Evolutionary conservation across 176 grass and related monocot species (phyloP).

Genomic region (Puccinellia tenuiflora): DNA sequence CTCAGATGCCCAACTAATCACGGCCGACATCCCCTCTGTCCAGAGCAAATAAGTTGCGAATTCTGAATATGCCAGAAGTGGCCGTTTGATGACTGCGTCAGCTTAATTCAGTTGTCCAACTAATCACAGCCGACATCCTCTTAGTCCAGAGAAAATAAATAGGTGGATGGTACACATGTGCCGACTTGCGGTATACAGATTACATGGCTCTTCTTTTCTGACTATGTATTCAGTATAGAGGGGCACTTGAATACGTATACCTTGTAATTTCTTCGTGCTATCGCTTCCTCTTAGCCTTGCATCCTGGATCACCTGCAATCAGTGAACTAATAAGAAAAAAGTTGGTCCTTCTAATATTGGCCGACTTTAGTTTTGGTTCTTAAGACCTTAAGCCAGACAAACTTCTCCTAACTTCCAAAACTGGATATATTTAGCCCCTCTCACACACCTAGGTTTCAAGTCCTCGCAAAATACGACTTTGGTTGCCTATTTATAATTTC

Average conservation of each 20-base stretch:
- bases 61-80: background rate
- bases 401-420: background rate
- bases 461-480: too few species aligned
- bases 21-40: background rate
- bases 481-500: too few species aligned
- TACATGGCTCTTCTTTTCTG: too few species aligned
- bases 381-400: background rate
- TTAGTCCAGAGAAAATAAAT: background rate
- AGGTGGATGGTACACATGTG: background rate
- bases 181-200: too few species aligned
- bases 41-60: background rate
- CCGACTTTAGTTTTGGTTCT: background rate
- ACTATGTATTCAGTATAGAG: too few species aligned
- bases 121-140: background rate
- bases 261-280: slow-evolving; percentile 22
- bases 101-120: background rate
- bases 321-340: too few species aligned
- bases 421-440: too few species aligned
- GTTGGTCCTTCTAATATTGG: too few species aligned
- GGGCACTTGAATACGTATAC: background rate
- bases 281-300: slow-evolving; percentile 47
- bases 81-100: background rate
- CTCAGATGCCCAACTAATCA: background rate
- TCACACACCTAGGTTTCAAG: too few species aligned
- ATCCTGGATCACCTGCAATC: slow-evolving; percentile 42